Conservation (phyloP, 1,284 basidiomycete genomes). For the Pseudozyma flocculosa region DNA sequence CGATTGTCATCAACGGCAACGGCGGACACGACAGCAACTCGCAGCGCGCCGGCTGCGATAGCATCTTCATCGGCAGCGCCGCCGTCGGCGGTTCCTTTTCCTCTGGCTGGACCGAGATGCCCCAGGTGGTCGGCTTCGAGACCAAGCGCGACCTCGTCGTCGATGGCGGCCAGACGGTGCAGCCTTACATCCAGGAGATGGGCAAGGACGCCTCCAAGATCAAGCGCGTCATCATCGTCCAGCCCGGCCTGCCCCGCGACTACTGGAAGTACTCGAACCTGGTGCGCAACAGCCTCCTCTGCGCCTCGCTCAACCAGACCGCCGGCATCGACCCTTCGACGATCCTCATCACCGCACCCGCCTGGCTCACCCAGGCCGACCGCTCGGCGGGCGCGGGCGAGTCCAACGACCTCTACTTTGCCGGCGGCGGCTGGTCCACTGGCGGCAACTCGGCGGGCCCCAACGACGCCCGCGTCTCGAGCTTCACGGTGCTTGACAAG, state of each 20-base stretch:
- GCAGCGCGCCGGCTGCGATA: conserved; percentile 38
- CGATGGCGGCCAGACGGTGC: conserved; percentile 23
- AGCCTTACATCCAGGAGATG: conserved; percentile 39
- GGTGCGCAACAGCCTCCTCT: conserved; percentile 43
- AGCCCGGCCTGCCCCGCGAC: conserved; percentile 44
- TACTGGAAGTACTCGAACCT: conserved; percentile 52
- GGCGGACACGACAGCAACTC: conserved; percentile 46
- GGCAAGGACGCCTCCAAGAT: conserved; percentile 28
- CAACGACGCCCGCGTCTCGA: conserved; percentile 17
- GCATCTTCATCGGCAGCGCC: conserved; percentile 48
- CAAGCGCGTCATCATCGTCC: conserved; percentile 43
- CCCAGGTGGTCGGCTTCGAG: conserved; percentile 51
- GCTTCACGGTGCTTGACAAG: conserved; percentile 43
- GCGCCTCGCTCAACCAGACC: conserved; percentile 33
- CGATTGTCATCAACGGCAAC: conserved; percentile 35
- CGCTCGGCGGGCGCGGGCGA: conserved; percentile 30
- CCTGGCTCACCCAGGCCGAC: conserved; percentile 37
- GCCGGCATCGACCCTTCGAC: conserved; percentile 36
- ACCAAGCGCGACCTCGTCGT: conserved; percentile 37
- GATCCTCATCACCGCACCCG: conserved; percentile 43
- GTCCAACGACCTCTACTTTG: conserved; percentile 36
- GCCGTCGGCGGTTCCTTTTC: conserved; percentile 35
- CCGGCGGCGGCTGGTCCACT: conserved; percentile 25
- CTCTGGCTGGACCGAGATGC: conserved; percentile 45
- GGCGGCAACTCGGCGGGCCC: conserved; percentile 37